Conservation (phyloP, 2,329 filamentous ascomycete species). For the Chaetothyriales sp. region DNA sequence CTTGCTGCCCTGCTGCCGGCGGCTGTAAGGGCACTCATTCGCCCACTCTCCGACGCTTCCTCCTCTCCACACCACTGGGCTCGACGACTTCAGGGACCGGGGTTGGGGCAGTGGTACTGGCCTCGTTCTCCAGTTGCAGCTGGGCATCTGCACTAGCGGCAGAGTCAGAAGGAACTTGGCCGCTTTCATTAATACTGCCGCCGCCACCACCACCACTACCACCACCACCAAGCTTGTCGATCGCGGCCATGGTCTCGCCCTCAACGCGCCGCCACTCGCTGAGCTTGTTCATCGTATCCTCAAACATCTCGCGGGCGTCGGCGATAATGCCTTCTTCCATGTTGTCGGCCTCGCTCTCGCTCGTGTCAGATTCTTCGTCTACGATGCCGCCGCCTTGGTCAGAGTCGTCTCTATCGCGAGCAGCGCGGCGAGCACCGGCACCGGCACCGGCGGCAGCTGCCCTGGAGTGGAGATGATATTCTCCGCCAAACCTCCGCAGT, state of each 20-base stretch:
- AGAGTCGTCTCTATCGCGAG: conserved; percentile 15
- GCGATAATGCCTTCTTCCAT: conserved; percentile 80
- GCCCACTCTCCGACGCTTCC: too few species aligned
- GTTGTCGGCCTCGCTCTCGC: conserved; percentile 40
- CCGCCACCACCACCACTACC: not conserved
- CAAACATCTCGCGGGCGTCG: conserved; percentile 78
- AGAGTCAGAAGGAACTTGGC: too few species aligned
- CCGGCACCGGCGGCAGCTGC: too few species aligned
- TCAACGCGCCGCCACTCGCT: conserved; percentile 63
- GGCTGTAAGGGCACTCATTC: too few species aligned
- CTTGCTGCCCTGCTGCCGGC: too few species aligned
- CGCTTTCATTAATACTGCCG: not conserved
- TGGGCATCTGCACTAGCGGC: too few species aligned
- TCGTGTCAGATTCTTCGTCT: conserved; percentile 25
- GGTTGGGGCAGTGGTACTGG: too few species aligned
- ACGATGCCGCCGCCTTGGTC: conserved; percentile 25
- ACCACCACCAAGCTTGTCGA: not conserved
- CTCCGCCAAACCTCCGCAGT: conserved; percentile 12
- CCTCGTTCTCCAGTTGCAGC: too few species aligned
- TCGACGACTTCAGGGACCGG: too few species aligned
- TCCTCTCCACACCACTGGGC: too few species aligned
- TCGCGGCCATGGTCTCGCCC: conserved; percentile 15
- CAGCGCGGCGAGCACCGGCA: conserved; percentile 20
- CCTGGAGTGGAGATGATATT: conserved; percentile 23
- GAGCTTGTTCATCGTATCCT: conserved; percentile 67